Evolutionary conservation across 2,329 filamentous ascomycete genomes (phyloP), one percentile per base, ranked within the genome.

Genomic region (Aspergillus fijiensis): DNA sequence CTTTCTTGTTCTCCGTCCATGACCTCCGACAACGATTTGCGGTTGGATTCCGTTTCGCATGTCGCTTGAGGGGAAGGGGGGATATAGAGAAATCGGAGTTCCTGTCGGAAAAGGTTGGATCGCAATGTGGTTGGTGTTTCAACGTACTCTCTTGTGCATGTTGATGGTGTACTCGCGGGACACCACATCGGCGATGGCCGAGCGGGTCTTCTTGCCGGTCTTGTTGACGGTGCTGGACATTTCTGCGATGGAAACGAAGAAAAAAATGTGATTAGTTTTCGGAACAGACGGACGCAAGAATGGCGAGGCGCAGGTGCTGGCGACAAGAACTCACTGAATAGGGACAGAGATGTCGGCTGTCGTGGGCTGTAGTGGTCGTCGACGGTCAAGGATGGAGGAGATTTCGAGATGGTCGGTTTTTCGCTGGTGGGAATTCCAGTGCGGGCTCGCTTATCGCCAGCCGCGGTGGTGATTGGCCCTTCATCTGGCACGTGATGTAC

Each of bases 101-200:
- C 10, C 19, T 47, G 49, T 33, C 27, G 19, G 14, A 50, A 47
- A 56, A 42, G 45, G 33, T 23, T 42, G 42, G 23, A 42, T 56
- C 42, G 48, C 10, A 29, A 27, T 47, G 39, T 51, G 48, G 21
- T 51, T 39, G 29, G 60, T 55, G 39, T 60, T 70, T 76, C 74
- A 80, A 90, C 90, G 81, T 93, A 96, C 91, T 84, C 94, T 90
- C 91, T 96, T 98, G 91, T 99, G 95, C 76, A 99, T 85, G 88
- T 99, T 94, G 85, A 99, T 98, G 83, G 95, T 99, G 89, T 99
- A 99, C 87, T 99, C 96, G 87, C 95, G 92, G 77, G 95, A 89
- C 82, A 99, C 94, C 80, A 99, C 96, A 84, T 99, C 94, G 83
- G 92, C 89, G 82, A 99, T 96, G 85, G 96, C 96, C 82, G 92